These are phyloP conservation scores for Penicillium atrosanguineum DNA, from an alignment of 495 filamentous ascomycete genomes.

Conservation along the genomic window DNA sequence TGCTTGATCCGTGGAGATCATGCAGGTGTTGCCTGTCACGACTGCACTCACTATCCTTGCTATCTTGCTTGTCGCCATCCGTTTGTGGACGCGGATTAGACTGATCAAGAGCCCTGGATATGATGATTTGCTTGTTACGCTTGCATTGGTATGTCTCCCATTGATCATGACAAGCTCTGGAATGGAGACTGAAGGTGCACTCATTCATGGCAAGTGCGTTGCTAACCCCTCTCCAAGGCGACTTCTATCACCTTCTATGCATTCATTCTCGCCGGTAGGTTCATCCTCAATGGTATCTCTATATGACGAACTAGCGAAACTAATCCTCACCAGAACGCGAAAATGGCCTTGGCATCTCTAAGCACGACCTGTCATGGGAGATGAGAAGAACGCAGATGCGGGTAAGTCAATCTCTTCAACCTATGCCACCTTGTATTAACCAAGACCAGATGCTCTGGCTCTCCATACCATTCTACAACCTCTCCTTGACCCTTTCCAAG, in stretches of 20 bases:
- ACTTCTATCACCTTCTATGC: constrained; percentile 22
- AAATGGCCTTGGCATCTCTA: constrained; percentile 14
- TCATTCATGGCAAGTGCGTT: background rate
- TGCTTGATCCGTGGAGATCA: background rate
- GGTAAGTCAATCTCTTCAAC: constrained; percentile 7
- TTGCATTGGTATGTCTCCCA: constrained; percentile 28
- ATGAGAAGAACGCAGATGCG: constrained; percentile 6
- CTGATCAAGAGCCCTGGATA: constrained; percentile 31
- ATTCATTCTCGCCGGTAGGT: constrained; percentile 30
- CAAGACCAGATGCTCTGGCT: constrained; percentile 32
- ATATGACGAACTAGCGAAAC: background rate
- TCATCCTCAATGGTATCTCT: background rate
- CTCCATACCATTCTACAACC: constrained; percentile 41
- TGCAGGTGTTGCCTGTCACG: constrained; percentile 18
- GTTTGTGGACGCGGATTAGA: constrained; percentile 31
- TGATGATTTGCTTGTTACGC: constrained; percentile 35
- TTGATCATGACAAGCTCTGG: background rate
- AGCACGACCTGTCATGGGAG: background rate
- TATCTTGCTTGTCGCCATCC: constrained; percentile 26
- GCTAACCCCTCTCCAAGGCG: constrained; percentile 15
- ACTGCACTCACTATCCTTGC: constrained; percentile 27
- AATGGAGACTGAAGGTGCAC: background rate
- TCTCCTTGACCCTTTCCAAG: constrained; percentile 44
- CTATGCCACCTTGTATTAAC: background rate
- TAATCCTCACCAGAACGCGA: constrained; percentile 17